Evolutionary conservation across 1,284 basidiomycete genomes (phyloP).

Genomic region (Ceratobasidium sp.): DNA sequence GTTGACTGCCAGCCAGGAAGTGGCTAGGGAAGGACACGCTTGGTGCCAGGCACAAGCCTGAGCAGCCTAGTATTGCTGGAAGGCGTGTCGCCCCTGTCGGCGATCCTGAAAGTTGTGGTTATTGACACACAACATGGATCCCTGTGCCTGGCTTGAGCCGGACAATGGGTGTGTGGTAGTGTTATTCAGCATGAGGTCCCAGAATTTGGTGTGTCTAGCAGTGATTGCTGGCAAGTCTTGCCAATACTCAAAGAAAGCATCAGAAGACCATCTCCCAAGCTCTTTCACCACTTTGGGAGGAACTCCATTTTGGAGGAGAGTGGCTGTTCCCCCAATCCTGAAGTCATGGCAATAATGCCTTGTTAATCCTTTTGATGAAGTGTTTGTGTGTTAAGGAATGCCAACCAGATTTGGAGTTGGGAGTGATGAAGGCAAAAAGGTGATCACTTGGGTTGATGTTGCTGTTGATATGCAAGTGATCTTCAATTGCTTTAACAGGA

Average conservation of each 20-base stretch:
- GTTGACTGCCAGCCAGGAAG: too few species aligned
- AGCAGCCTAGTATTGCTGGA: too few species aligned
- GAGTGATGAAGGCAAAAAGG: background rate
- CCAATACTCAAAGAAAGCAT: slow-evolving; percentile 51
- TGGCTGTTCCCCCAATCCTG: slow-evolving; percentile 50
- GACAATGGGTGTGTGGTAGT: too few species aligned
- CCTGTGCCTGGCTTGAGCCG: too few species aligned
- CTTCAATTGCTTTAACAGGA: slow-evolving; percentile 5
- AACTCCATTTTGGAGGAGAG: slow-evolving; percentile 49
- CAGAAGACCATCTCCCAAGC: slow-evolving; percentile 49
- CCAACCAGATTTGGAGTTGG: background rate
- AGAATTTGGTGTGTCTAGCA: background rate
- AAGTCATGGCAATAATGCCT: slow-evolving; percentile 50
- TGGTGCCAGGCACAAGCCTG: too few species aligned
- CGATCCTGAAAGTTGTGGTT: too few species aligned
- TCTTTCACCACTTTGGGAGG: slow-evolving; percentile 49
- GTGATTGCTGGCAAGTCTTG: slow-evolving; percentile 34
- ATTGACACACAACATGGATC: too few species aligned
- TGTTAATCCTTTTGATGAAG: slow-evolving; percentile 45
- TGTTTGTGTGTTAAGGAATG: background rate
- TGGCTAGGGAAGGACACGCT: too few species aligned
- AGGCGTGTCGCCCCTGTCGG: too few species aligned
- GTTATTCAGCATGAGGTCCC: too few species aligned
- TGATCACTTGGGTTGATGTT: background rate
- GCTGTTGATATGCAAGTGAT: background rate